phyloP scores from a whole-genome alignment of 371 early-diverging fungal species.

The Batrachochytrium dendrobatidis region DNA sequence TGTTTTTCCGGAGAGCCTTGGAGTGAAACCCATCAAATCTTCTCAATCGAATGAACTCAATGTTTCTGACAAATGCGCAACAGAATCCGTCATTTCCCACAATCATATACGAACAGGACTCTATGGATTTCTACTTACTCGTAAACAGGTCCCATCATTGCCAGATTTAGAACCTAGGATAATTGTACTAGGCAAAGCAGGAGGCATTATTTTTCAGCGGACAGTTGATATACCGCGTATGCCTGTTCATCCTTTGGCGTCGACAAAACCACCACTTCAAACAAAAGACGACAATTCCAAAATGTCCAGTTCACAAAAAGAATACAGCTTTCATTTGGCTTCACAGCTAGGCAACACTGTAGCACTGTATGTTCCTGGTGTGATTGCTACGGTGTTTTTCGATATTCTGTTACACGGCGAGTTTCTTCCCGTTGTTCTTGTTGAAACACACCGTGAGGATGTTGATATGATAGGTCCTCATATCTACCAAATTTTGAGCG shows the following conservation, averaged over 20 bases:
- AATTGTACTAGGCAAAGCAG: slow-evolving; percentile 14
- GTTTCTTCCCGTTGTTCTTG: slow-evolving; percentile 60
- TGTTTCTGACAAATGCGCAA: background rate
- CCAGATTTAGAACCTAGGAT: slow-evolving; percentile 12
- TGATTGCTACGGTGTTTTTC: slow-evolving; percentile 40
- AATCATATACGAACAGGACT: slow-evolving; percentile 71
- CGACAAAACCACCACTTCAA: no score
- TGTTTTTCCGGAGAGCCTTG: no score
- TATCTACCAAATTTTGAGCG: slow-evolving; percentile 42
- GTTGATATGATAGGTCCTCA: slow-evolving; percentile 43
- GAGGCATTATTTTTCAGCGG: slow-evolving; percentile 15
- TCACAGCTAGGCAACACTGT: no score
- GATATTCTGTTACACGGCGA: slow-evolving; percentile 59
- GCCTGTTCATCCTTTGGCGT: no score
- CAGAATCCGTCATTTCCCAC: background rate
- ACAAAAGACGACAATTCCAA: no score
- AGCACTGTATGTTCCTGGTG: no score
- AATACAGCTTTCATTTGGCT: no score
- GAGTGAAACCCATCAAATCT: no score
- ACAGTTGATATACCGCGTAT: background rate
- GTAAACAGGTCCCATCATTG: background rate
- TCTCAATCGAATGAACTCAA: background rate
- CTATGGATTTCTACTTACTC: slow-evolving; percentile 63
- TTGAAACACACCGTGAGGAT: slow-evolving; percentile 55
- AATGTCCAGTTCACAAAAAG: no score